Evolutionary conservation across 306 rosid genomes (phyloP), one percentile per base, ranked within the genome.

Genomic region (Prunus persica): DNA sequence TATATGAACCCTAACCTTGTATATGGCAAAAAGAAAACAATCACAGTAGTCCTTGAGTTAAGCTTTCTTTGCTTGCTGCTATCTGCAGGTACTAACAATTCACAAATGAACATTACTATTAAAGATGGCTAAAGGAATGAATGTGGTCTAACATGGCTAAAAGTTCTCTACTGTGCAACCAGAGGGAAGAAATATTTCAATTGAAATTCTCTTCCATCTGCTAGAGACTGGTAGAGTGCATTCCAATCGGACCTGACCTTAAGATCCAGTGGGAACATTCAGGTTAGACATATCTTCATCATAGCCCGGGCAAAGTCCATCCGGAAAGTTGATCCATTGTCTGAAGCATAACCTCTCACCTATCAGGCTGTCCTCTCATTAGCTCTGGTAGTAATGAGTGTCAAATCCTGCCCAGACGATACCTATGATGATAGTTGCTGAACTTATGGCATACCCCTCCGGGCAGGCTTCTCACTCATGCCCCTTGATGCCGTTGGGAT

Each of bases 341-440:
- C 97, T 0, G 92, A 91, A 67, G 96, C 96, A 76, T 91, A 91
- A 30, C 89, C 89, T 58, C 86, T 76, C 5, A 92, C 93, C 82
- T 89, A 49, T 62, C 85, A 84, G 0, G 93, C 88, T 2, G 96
- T 94, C 79, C 70, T 86, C 82, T 73, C 78, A 16, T 82, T 63
- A 12, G 76, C 87, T 84, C 68, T 69, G 75, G 34, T 86, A 71
- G 43, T 86, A 92, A 67, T 90, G 93, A 46, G 91, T 85, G 86
- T 86, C 92, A 24, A 94, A 90, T 55, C 76, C 76, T 75, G 74
- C 14, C 96, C 93, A 10, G 89, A 86, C 65, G 86, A 69, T 14
- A 90, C 50, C 0, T 91, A 79, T 41, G 93, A 66, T 18, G 87
- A 82, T 10, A 89, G 25, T 65, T 88, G 19, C 12, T 63, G 67